These are phyloP conservation scores for Cystobasidium ongulense DNA, from an alignment of 768 basidiomycete species.

Conservation along the genomic window DNA sequence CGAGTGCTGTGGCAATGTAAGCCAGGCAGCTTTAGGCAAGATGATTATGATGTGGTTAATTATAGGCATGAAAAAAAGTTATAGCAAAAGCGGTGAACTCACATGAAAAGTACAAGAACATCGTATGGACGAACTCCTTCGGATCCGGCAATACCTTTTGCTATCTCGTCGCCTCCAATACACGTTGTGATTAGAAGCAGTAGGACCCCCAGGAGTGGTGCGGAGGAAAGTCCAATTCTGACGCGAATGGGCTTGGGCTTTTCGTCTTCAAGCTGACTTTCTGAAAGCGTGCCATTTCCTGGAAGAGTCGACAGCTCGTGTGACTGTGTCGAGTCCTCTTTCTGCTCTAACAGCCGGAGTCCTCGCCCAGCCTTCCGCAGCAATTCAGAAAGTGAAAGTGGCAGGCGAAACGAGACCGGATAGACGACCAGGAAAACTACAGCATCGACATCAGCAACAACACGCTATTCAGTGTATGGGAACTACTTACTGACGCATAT, in stretches of 20 bases:
- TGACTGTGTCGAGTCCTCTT: neutral
- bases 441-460: neutral
- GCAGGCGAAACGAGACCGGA: conserved; percentile 33
- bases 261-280: neutral
- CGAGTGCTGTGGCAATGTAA: conserved; percentile 85
- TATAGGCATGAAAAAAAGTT: neutral
- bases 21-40: conserved; percentile 45
- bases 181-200: conserved; percentile 47
- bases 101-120: conserved; percentile 85
- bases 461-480: neutral
- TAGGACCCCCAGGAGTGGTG: conserved; percentile 48
- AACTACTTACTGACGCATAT: conserved; percentile 34
- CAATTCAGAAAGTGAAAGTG: neutral
- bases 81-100: conserved; percentile 51
- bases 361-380: neutral
- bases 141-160: conserved; percentile 71
- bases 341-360: conserved; percentile 33
- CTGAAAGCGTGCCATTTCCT: neutral
- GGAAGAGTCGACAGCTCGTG: neutral
- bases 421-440: conserved; percentile 37
- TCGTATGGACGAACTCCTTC: conserved; percentile 74
- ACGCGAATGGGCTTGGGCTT: conserved; percentile 29
- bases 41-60: neutral
- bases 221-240: conserved; percentile 43
- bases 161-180: conserved; percentile 51